Percentiles rank a stretch among this genome's conserved stretches.
Conservation (phyloP, 2,329 filamentous ascomycete species). For the Colletotrichum scovillei region DNA sequence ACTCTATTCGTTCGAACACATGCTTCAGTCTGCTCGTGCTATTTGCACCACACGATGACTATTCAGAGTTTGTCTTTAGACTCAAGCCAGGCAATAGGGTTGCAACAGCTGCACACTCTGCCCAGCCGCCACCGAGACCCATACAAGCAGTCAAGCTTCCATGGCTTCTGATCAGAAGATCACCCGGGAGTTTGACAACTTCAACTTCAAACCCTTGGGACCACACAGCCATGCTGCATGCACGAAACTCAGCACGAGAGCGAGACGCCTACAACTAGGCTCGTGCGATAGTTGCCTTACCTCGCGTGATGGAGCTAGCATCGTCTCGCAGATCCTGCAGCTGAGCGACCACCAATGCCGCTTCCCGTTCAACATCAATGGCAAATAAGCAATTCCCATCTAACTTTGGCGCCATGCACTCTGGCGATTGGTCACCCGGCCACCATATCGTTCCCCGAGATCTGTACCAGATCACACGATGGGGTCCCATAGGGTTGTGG, state of each 20-base stretch:
- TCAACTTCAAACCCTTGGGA: background rate
- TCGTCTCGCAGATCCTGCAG: background rate
- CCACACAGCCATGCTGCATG: background rate
- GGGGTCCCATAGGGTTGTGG: background rate
- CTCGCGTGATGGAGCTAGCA: background rate
- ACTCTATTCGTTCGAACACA: constrained; percentile 9
- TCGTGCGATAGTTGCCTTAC: background rate
- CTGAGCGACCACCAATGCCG: constrained; percentile 2
- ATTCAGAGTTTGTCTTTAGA: background rate
- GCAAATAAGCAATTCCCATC: background rate
- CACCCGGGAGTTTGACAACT: background rate
- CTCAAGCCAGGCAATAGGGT: constrained; percentile 2
- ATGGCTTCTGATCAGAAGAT: background rate
- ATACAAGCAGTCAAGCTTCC: background rate
- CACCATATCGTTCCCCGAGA: background rate
- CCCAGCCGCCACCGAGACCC: background rate
- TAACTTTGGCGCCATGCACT: background rate
- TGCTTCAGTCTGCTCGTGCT: background rate
- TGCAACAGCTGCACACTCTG: background rate
- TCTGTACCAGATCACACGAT: background rate
- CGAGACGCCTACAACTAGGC: constrained; percentile 11
- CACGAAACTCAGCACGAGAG: background rate
- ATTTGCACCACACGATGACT: background rate
- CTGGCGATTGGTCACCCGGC: background rate
- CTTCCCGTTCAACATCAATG: background rate